phyloP scores from a whole-genome alignment of 345 rosid species.

The Zanthoxylum bungeanum region DNA sequence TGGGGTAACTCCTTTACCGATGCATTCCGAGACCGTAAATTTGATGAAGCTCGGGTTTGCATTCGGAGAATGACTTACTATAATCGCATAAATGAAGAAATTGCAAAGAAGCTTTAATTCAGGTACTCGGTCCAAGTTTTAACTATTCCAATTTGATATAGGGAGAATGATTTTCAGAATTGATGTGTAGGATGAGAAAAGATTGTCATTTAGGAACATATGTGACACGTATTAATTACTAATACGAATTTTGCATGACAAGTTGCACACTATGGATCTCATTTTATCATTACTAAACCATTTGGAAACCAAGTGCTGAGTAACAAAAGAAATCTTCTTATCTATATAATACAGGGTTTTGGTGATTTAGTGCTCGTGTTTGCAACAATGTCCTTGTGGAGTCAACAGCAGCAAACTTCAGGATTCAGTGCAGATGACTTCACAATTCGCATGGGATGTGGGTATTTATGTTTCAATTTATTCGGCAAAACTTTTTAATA shows the following conservation, averaged over 20 bases:
- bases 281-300: not conserved
- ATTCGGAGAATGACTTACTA: constrained; percentile 90
- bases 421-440: constrained; percentile 3
- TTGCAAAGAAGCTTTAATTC: constrained; percentile 63
- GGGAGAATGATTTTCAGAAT: not conserved
- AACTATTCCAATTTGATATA: not conserved
- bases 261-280: not conserved
- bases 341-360: not conserved
- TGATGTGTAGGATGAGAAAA: not conserved
- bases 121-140: constrained; percentile 11
- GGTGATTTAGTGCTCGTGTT: not conserved
- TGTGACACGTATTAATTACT: not conserved
- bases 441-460: not conserved
- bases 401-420: not conserved
- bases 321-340: not conserved
- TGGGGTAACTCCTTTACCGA: constrained; percentile 59
- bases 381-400: not conserved
- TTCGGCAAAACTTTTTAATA: not conserved
- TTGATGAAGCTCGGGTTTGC: constrained; percentile 63
- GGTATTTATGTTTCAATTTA: not conserved
- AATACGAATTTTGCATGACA: not conserved
- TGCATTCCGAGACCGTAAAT: constrained; percentile 49
- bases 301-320: not conserved
- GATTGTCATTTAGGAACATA: not conserved
- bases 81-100: constrained; percentile 73